phyloP scores from a whole-genome alignment of 306 rosid genomes.

The Casuarina cunninghamiana region DNA sequence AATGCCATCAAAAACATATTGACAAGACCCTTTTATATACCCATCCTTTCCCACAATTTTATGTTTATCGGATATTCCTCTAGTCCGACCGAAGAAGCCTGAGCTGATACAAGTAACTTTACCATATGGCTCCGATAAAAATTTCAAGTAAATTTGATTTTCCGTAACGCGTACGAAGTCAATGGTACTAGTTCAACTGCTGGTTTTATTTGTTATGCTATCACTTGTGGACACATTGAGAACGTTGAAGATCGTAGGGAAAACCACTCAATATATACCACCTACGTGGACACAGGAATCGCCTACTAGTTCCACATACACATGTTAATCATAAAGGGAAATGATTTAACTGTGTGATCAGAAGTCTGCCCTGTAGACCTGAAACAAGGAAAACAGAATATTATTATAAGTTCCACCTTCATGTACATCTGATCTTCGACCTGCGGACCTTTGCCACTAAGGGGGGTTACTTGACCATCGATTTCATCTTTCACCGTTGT shows the following conservation, averaged over 20 bases:
- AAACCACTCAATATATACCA: background rate
- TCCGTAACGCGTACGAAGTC: background rate
- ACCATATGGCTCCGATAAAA: constrained; percentile 14
- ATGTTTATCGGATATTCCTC: background rate
- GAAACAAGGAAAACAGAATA: background rate
- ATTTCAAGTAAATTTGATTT: background rate
- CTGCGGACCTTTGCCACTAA: constrained; percentile 34
- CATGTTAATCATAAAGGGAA: background rate
- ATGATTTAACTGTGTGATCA: background rate
- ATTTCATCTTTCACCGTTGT: constrained; percentile 66
- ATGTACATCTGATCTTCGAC: constrained; percentile 64
- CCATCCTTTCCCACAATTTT: background rate
- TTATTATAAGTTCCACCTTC: constrained; percentile 54
- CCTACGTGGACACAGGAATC: background rate
- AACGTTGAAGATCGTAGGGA: background rate
- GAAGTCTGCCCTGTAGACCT: constrained; percentile 2
- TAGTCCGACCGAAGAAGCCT: constrained; percentile 6
- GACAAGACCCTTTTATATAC: constrained; percentile 8
- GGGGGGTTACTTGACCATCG: constrained; percentile 44
- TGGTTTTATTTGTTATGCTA: background rate
- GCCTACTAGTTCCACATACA: background rate
- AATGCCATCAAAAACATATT: constrained; percentile 10
- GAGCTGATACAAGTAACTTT: background rate
- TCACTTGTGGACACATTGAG: background rate
- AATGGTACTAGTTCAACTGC: background rate